A percentile compares a stretch with the other conserved stretches of the same genome.
phyloP scores from a whole-genome alignment of 2,329 filamentous ascomycete genomes.

The Fusarium luffae region DNA sequence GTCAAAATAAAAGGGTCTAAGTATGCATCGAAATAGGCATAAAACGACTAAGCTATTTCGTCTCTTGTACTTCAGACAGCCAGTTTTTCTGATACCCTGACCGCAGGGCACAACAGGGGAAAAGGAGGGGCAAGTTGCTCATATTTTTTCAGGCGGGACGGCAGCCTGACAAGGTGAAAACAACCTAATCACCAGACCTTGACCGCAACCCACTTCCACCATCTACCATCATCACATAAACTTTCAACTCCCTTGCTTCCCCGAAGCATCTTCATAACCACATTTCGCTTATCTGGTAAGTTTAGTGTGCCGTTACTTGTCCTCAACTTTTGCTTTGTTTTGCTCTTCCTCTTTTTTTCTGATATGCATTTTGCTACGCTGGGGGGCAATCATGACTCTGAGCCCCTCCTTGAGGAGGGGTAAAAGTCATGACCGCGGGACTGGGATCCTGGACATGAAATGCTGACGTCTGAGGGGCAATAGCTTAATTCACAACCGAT shows the following conservation, averaged over 20 bases:
- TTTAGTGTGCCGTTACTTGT: background rate
- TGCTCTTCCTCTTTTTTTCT: background rate
- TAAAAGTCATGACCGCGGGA: conserved; percentile 39
- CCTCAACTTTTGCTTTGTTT: background rate
- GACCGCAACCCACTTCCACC: conserved; percentile 39
- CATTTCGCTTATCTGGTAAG: conserved; percentile 38
- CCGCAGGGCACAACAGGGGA: conserved; percentile 30
- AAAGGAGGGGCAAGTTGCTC: conserved; percentile 43
- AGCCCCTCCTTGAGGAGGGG: conserved; percentile 39
- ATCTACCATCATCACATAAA: conserved; percentile 30
- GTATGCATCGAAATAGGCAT: background rate
- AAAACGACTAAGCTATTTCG: background rate
- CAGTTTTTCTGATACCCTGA: background rate
- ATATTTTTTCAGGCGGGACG: conserved; percentile 35
- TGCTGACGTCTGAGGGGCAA: conserved; percentile 35
- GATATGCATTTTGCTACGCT: conserved; percentile 1
- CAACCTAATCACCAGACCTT: conserved; percentile 45
- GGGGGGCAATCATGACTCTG: conserved; percentile 24
- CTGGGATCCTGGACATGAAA: conserved; percentile 14
- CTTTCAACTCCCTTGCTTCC: conserved; percentile 15
- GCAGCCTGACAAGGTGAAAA: conserved; percentile 41
- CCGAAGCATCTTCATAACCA: conserved; percentile 21
- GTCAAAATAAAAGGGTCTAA: background rate
- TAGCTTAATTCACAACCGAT: conserved; percentile 25
- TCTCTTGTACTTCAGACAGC: background rate